phyloP scores from a whole-genome alignment of 2,329 filamentous ascomycete species.

The Emydomyces testavorans region DNA sequence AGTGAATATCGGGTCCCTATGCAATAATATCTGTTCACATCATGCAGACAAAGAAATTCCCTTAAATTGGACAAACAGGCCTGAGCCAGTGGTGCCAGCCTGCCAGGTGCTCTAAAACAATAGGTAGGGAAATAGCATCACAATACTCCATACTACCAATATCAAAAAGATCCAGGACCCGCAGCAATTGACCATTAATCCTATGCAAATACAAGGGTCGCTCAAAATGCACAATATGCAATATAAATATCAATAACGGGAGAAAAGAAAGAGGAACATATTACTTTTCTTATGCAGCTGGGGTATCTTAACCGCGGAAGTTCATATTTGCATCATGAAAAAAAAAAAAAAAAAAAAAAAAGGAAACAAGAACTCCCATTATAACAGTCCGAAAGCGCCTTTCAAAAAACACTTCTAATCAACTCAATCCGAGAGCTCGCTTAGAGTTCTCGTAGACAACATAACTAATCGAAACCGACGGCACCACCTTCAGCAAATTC shows the following conservation, averaged over 20 bases:
- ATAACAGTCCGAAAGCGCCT: neutral
- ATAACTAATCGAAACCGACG: slow-evolving; percentile 90
- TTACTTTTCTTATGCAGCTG: neutral
- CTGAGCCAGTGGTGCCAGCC: neutral
- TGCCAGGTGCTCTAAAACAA: neutral
- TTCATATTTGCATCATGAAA: neutral
- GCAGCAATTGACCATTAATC: neutral
- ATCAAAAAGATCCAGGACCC: too few species aligned
- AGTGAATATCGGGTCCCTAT: neutral
- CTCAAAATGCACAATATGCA: slow-evolving; percentile 6
- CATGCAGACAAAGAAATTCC: neutral
- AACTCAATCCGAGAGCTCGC: slow-evolving; percentile 48
- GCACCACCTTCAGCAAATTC: slow-evolving; percentile 90
- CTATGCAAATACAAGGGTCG: neutral
- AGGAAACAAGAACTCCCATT: neutral
- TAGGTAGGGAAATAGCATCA: neutral
- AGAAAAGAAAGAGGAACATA: neutral
- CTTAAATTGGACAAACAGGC: neutral
- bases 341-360: neutral
- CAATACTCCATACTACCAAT: too few species aligned
- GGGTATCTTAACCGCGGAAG: slow-evolving; percentile 7
- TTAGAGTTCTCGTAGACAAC: slow-evolving; percentile 89
- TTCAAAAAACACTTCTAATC: slow-evolving; percentile 14
- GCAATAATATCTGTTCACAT: neutral
- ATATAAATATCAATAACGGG: neutral